Base-by-base conservation (phyloP, 768 basidiomycete genomes). In the Rhodotorula kratochvilovae region DNA sequence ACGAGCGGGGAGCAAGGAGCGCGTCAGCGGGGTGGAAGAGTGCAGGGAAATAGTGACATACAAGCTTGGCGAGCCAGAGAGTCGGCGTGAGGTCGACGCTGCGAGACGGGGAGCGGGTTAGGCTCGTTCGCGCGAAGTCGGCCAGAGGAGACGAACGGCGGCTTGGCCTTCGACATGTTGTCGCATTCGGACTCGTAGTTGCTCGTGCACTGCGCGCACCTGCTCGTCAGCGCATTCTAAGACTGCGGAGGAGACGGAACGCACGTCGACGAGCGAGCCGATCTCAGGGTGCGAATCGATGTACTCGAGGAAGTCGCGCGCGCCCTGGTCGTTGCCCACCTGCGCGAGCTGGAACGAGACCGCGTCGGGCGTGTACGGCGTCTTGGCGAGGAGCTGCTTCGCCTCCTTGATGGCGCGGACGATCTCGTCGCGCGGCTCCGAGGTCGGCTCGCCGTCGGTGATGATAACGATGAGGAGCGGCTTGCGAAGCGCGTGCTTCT, bases 401-500 rank as follows among this genome's bases (percentile, higher is more conserved):
- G 66, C 54, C 50, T 68, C 61, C 27, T 48, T 46, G 69, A 74
- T 74, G 42, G 50, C 68, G 13, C 79, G 77, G 72, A 78, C 71
- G 53, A 81, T 74, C 60, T 78, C 70, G 59, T 79, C 79, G 63
- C 71, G 74, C 56, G 74, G 71, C 71, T 82, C 81, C 23, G 76
- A 77, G n/a, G 69, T 68, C 21, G 68, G 72, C 55, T 62, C 61
- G 23, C 76, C 70, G 61, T 75, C 70, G 8, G 77, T 76, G 42
- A 80, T 76, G 42, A 66, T 54, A 53, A 83, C 79, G 63, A 82
- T 76, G 19, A 83, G 70, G 13, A 82, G 76, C 4, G 82, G 82
- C 78, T 83, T 83, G 73, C 80, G 77, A 19, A 83, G 74, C 27
- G 61, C 45, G 35, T 75, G 71, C 17, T 70, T 46, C 43, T 78